Evolutionary conservation across 331 rosid genomes (phyloP), one percentile per base, ranked within the genome.

Genomic region (Acacia pycnantha): DNA sequence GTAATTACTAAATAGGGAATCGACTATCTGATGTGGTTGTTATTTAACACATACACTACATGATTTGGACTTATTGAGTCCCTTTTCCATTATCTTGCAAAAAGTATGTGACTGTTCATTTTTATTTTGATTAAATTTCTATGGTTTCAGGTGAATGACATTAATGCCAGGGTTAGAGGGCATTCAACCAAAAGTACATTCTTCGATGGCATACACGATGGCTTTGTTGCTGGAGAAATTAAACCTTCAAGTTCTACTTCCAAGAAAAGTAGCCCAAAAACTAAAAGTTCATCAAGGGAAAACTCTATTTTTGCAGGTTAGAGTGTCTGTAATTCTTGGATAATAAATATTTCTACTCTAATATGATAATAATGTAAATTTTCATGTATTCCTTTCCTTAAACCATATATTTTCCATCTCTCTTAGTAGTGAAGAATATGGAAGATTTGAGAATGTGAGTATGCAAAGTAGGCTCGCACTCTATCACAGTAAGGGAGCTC

Each of bases 151-250:
- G 91, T 94, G 86, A 97, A 97, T 84, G 91, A 89, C 90, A 97
- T 97, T 79, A 97, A 97, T 87, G 97, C 98, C 31, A 91, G 97
- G n/a, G 84, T 84, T 97, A 33, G 99, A 97, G 90, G 97, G 95
- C 81, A 90, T 94, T 88, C 91, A 93, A 69, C 97, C 98, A 46
- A 94, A 94, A 87, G 82, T 86, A 85, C 90, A 86, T 74, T 85
- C 95, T 69, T 82, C 97, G 97, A 92, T 87, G 91, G 91, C 80
- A 84, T 87, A 65, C 24, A 89, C 21, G 77, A 90, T 81, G 92
- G 89, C 85, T 91, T 85, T 86, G 68, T 89, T 76, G 66, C 92
- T 74, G 97, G 90, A 68, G 99, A 97, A 82, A 87, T 79, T 70
- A 97, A 90, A 81, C 88, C 90, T 46, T 79, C 81, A 76, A 87